phyloP scores from a whole-genome alignment of 2,329 filamentous ascomycete genomes.

The Xylariaceae sp. region DNA sequence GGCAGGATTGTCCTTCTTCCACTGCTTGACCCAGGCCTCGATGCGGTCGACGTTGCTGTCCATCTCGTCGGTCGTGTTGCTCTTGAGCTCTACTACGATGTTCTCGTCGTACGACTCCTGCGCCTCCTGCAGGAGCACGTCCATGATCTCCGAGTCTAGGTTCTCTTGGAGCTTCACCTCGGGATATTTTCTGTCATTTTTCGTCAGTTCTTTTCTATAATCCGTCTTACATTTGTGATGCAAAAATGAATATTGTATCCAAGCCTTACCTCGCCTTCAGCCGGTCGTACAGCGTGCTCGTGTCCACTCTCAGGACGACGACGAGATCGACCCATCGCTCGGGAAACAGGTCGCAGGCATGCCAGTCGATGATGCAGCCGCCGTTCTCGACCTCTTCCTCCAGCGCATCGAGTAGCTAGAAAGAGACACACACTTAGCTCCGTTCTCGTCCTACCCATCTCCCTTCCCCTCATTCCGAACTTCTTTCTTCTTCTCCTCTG shows the following conservation, averaged over 20 bases:
- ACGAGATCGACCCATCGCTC: slow-evolving; percentile 92
- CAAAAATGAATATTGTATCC: neutral
- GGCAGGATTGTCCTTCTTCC: slow-evolving; percentile 58
- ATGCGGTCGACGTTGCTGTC: slow-evolving; percentile 84
- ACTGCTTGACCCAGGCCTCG: slow-evolving; percentile 73
- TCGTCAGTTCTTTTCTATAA: neutral
- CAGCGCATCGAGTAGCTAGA: slow-evolving; percentile 76
- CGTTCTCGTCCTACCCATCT: neutral
- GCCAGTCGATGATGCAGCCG: slow-evolving; percentile 93
- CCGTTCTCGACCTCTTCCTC: slow-evolving; percentile 74
- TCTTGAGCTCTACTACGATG: slow-evolving; percentile 83
- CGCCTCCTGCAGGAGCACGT: slow-evolving; percentile 86
- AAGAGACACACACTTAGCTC: slow-evolving; percentile 13
- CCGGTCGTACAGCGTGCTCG: slow-evolving; percentile 76
- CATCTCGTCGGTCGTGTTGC: slow-evolving; percentile 77
- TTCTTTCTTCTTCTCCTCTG: neutral
- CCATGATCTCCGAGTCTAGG: slow-evolving; percentile 95
- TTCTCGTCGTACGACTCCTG: slow-evolving; percentile 78
- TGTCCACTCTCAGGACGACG: slow-evolving; percentile 80
- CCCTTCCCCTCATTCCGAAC: neutral
- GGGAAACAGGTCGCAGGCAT: slow-evolving; percentile 93
- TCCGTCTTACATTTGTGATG: slow-evolving; percentile 2
- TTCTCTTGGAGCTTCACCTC: slow-evolving; percentile 93
- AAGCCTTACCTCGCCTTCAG: slow-evolving; percentile 59
- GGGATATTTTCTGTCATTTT: slow-evolving; percentile 60